These are phyloP conservation scores for Poa annua DNA, from an alignment of 176 grass and related monocot species.

Conservation along the genomic window DNA sequence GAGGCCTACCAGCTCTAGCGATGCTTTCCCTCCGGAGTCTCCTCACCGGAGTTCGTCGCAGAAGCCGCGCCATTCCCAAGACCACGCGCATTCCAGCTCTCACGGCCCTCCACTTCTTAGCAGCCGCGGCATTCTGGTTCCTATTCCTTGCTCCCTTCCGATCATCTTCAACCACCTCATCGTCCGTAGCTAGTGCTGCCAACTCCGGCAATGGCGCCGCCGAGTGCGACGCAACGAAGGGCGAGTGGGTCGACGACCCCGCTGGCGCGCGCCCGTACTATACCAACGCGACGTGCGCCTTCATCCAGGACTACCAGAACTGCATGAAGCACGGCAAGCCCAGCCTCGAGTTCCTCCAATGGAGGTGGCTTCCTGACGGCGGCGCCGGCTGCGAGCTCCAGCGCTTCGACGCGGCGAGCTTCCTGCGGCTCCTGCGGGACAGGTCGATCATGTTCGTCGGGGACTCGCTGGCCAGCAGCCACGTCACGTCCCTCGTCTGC, in stretches of 20 bases:
- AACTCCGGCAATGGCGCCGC: neutral
- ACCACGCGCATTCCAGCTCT: neutral
- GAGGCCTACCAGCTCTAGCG: neutral
- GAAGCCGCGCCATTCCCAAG: neutral
- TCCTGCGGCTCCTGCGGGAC: conserved; percentile 44
- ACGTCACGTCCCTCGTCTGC: conserved; percentile 59
- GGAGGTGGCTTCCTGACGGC: conserved; percentile 53
- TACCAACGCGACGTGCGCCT: conserved; percentile 54
- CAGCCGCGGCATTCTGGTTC: conserved; percentile 2
- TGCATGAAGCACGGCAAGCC: conserved; percentile 62
- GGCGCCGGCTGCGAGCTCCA: conserved; percentile 12
- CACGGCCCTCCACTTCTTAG: conserved; percentile 24
- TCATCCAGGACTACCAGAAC: conserved; percentile 73
- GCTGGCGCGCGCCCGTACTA: conserved; percentile 33
- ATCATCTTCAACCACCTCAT: neutral
- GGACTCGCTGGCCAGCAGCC: conserved; percentile 69
- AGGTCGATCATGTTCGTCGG: conserved; percentile 66
- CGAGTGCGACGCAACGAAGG: conserved; percentile 33
- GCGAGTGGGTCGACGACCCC: conserved; percentile 54
- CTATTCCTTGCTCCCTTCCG: conserved; percentile 2
- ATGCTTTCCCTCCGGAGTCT: conserved; percentile 13
- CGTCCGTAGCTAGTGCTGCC: neutral
- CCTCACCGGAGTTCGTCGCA: conserved; percentile 31
- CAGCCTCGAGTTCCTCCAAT: conserved; percentile 54
- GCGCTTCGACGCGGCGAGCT: conserved; percentile 42